Conservation (phyloP, 805 yeast genomes). For the Ogataea wickerhamii region DNA sequence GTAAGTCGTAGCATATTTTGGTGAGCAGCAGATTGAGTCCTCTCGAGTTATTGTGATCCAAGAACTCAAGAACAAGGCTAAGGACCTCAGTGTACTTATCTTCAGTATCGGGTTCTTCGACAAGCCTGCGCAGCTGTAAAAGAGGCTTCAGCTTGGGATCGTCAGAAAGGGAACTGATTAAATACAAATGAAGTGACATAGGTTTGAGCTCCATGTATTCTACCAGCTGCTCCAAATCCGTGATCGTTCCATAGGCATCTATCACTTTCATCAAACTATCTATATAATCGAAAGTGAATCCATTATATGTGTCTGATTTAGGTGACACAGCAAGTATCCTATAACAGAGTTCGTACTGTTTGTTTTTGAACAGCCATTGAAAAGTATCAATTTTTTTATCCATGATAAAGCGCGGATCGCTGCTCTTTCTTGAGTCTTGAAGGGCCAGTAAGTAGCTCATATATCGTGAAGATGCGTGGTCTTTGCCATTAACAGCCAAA, state of each 20-base stretch:
- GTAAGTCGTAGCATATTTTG: slow-evolving; percentile 5
- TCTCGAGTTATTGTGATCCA: background rate
- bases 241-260: slow-evolving; percentile 21
- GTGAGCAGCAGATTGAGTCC: slow-evolving; percentile 5
- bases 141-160: slow-evolving; percentile 2
- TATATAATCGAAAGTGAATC: slow-evolving; percentile 10
- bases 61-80: background rate
- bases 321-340: slow-evolving; percentile 8
- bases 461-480: slow-evolving; percentile 6
- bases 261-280: slow-evolving; percentile 16
- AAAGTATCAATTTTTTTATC: slow-evolving; percentile 18
- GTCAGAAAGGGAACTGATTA: slow-evolving; percentile 2
- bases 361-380: slow-evolving; percentile 21
- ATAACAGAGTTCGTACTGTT: slow-evolving; percentile 14
- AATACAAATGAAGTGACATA: slow-evolving; percentile 3
- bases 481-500: background rate
- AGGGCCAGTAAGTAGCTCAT: slow-evolving; percentile 1
- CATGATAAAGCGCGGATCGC: background rate
- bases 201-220: slow-evolving; percentile 11
- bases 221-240: slow-evolving; percentile 16
- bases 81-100: background rate
- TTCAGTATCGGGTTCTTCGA: background rate
- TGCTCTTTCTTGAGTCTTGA: background rate
- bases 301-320: slow-evolving; percentile 8
- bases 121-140: background rate